Percentiles rank a stretch among this genome's conserved stretches.
Conservation (phyloP, 1,139 yeast species). For the Geotrichum restrictum region DNA sequence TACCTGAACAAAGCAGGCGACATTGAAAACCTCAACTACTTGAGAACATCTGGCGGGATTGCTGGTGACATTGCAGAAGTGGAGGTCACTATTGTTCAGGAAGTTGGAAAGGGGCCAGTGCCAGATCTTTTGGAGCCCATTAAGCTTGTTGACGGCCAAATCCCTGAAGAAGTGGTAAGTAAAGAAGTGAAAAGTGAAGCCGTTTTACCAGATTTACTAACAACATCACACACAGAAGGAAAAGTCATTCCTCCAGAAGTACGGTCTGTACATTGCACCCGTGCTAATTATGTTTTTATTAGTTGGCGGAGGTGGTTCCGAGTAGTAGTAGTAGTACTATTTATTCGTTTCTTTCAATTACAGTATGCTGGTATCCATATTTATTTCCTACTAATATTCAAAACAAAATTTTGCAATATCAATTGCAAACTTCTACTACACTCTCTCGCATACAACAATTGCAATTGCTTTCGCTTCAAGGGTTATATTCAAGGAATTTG, state of each 20-base stretch:
- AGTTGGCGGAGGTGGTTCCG: slow-evolving; percentile 27
- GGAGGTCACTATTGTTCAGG: slow-evolving; percentile 17
- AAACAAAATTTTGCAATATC: neutral
- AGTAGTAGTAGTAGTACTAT: neutral
- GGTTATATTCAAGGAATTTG: too few relatives aligned
- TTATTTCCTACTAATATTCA: neutral
- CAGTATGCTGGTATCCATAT: too few relatives aligned
- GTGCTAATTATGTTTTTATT: slow-evolving; percentile 32
- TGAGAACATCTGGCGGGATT: slow-evolving; percentile 7
- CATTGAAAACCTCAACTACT: slow-evolving; percentile 10
- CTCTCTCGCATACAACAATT: too few relatives aligned
- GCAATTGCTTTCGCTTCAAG: neutral
- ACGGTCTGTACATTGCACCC: slow-evolving; percentile 41
- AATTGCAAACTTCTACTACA: neutral
- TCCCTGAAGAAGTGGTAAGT: slow-evolving; percentile 29
- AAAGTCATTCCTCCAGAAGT: slow-evolving; percentile 39
- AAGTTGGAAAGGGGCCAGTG: slow-evolving; percentile 26
- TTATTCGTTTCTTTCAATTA: neutral
- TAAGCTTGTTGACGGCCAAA: slow-evolving; percentile 31
- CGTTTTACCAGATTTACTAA: too few relatives aligned
- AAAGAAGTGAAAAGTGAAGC: neutral
- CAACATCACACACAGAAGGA: slow-evolving; percentile 20
- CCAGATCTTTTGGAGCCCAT: slow-evolving; percentile 32
- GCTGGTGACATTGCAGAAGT: neutral
- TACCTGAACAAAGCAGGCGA: slow-evolving; percentile 8